Evolutionary conservation across 768 basidiomycete species (phyloP).

Genomic region (Boletus tylopilopsis): DNA sequence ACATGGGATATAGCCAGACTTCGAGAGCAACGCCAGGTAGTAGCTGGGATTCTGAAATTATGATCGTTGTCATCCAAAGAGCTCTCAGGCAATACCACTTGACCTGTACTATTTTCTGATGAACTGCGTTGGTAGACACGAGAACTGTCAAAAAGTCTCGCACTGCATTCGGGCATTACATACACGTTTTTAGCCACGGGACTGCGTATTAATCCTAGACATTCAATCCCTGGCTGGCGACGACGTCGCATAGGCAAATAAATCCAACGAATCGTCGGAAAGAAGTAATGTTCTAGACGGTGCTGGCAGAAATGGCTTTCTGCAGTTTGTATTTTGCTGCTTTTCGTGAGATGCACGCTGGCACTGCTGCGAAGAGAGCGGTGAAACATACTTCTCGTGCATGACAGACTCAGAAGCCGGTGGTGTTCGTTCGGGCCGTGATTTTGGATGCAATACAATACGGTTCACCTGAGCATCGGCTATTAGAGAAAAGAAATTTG

Average conservation of each 20-base stretch:
- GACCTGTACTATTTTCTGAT: no score
- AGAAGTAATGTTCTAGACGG: conserved; percentile 12
- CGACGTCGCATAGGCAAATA: conserved; percentile 39
- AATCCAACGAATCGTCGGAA: conserved; percentile 50
- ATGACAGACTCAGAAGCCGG: conserved; percentile 12
- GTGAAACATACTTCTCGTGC: conserved; percentile 12
- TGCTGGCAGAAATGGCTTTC: background rate
- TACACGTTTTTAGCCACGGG: no score
- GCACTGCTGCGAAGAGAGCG: conserved; percentile 7
- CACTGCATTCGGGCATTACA: no score
- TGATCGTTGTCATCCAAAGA: no score
- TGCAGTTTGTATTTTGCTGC: conserved; percentile 3
- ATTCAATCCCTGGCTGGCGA: conserved; percentile 26
- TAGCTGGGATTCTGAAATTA: no score
- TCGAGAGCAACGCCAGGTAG: no score
- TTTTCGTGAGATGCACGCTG: conserved; percentile 3
- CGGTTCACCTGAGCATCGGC: conserved; percentile 38
- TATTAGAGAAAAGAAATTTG: conserved; percentile 38
- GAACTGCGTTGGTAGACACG: no score
- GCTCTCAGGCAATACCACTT: no score
- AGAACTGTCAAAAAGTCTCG: no score
- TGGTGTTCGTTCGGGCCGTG: background rate
- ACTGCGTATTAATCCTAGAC: background rate
- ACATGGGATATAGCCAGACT: no score
- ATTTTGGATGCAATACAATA: conserved; percentile 31